phyloP scores from a whole-genome alignment of 2,329 filamentous ascomycete genomes.

The Aspergillus sp. region DNA sequence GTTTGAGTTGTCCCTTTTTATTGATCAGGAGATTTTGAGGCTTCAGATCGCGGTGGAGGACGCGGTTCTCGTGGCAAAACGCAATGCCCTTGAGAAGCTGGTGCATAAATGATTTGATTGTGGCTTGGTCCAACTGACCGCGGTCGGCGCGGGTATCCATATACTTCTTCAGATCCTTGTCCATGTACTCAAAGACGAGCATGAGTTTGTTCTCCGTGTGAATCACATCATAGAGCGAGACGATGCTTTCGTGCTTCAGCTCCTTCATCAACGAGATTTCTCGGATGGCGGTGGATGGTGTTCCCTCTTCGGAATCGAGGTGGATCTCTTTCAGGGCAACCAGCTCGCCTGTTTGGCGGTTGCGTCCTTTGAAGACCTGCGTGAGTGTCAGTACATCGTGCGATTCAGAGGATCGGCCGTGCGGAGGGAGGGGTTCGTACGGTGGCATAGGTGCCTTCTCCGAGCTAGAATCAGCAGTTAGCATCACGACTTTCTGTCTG shows the following conservation, averaged over 20 bases:
- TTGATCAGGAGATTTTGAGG: constrained; percentile 97
- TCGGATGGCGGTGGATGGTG: constrained; percentile 92
- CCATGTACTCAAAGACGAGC: constrained; percentile 99
- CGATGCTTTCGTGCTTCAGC: constrained; percentile 97
- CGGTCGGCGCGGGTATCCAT: constrained; percentile 94
- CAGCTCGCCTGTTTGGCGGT: constrained; percentile 93
- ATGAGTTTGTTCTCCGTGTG: constrained; percentile 99
- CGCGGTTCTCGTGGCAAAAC: constrained; percentile 96
- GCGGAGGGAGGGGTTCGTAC: constrained; percentile 53
- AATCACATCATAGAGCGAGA: constrained; percentile 96
- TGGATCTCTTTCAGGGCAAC: constrained; percentile 98
- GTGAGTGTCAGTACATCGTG: constrained; percentile 22
- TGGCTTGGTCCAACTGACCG: constrained; percentile 81
- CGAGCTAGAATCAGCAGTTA: constrained; percentile 57
- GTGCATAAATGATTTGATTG: constrained; percentile 99
- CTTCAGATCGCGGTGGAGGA: constrained; percentile 93
- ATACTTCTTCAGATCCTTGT: constrained; percentile 96
- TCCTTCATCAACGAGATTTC: constrained; percentile 99
- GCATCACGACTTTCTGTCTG: background rate
- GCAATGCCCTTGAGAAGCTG: constrained; percentile 93
- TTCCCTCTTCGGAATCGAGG: constrained; percentile 96
- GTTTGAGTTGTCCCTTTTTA: constrained; percentile 82
- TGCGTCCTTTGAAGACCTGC: constrained; percentile 97
- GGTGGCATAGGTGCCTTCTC: constrained; percentile 97
- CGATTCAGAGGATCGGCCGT: background rate